Conservation (phyloP, 2,329 filamentous ascomycete genomes). For the Dactylellina sp. region DNA sequence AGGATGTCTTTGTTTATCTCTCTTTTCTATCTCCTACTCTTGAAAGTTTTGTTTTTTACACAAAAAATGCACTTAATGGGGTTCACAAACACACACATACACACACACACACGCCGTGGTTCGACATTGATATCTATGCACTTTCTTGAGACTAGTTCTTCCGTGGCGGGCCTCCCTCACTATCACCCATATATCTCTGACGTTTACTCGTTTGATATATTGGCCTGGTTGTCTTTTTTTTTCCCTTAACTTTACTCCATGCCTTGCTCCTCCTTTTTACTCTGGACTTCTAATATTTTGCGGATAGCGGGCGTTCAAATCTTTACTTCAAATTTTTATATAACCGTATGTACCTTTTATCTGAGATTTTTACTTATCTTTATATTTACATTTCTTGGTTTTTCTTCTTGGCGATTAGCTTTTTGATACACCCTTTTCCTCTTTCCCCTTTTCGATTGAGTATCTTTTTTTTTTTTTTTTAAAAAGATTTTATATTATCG, state of each 20-base stretch:
- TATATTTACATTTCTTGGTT: no score
- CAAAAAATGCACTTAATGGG: conserved; percentile 47
- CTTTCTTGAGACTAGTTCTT: neutral
- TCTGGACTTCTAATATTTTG: conserved; percentile 12
- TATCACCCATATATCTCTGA: no score
- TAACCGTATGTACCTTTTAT: no score
- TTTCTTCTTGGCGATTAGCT: no score
- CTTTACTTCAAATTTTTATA: neutral
- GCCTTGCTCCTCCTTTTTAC: neutral
- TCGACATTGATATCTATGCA: no score
- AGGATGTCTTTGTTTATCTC: conserved; percentile 59
- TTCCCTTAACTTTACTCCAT: neutral
- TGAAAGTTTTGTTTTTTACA: conserved; percentile 42
- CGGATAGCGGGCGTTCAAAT: conserved; percentile 53
- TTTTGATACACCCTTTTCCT: no score
- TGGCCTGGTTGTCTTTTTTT: neutral
- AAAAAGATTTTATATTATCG: no score
- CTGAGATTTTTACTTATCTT: no score
- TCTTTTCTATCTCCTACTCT: conserved; percentile 60
- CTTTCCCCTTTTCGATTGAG: no score
- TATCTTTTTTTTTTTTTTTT: no score
- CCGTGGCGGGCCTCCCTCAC: no score
- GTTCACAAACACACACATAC: neutral
- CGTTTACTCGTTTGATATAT: neutral
- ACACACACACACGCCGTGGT: no score